Evolutionary conservation across 1,284 basidiomycete species (phyloP).

Genomic region (Moesziomyces sp.): DNA sequence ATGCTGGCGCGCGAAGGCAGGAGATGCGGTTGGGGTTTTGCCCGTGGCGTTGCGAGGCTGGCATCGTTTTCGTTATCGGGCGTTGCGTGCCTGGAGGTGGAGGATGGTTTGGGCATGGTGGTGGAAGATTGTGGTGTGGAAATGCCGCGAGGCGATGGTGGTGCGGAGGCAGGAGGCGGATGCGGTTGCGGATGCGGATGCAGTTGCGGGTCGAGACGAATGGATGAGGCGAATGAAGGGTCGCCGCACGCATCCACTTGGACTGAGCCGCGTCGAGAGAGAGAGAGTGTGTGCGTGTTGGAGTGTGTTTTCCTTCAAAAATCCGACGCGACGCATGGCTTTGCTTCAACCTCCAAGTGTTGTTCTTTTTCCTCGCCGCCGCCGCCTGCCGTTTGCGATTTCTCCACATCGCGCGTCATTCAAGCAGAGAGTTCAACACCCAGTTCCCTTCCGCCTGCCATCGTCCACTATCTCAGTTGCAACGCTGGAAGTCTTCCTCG

Average conservation of each 20-base stretch:
- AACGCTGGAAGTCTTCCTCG: too few species aligned
- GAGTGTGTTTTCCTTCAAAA: background rate
- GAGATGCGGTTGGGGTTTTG: conserved; percentile 12
- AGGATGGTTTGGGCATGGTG: conserved; percentile 21
- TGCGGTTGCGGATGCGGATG: too few species aligned
- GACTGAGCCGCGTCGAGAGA: background rate
- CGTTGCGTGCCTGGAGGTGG: conserved; percentile 30
- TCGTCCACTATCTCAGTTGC: too few species aligned
- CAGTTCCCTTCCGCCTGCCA: too few species aligned
- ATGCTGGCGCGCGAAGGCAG: conserved; percentile 27
- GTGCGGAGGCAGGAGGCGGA: background rate
- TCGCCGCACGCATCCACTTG: too few species aligned
- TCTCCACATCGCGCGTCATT: background rate
- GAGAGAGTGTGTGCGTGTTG: background rate
- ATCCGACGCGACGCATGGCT: background rate
- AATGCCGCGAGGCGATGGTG: background rate
- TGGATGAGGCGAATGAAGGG: background rate
- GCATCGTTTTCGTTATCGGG: conserved; percentile 38
- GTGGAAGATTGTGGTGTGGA: background rate
- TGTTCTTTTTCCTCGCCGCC: conserved; percentile 16
- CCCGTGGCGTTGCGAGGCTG: conserved; percentile 25
- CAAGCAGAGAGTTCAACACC: too few species aligned
- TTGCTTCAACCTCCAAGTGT: conserved; percentile 6
- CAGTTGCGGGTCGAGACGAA: background rate
- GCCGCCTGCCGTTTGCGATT: too few species aligned